Base-by-base conservation (phyloP, 1,284 basidiomycete species). In the Fomitopsis palustris region DNA sequence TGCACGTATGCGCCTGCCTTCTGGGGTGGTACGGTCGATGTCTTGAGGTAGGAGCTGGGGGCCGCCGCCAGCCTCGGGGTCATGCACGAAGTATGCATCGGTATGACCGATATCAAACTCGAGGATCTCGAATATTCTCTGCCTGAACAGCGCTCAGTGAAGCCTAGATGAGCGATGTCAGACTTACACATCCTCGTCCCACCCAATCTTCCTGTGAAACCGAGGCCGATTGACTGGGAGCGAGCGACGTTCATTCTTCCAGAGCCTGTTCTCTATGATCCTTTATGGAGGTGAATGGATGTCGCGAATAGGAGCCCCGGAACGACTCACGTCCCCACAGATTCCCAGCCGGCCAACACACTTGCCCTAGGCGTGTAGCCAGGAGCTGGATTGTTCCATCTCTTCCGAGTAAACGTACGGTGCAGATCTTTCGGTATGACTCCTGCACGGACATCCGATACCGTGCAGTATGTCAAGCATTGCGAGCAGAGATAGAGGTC, bases 401-500 rank as follows among this genome's bases (percentile, higher is more conserved):
- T 81, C 49, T 81, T 74, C 63, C 64, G 72, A n/a, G 68, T 70
- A 54, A 82, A 76, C 12, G 45, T 42, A 77, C 75, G 29, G 81
- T 77, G 45, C 82, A 80, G 73, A 58, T 80, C 80, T 42, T 74
- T 70, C 12, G 87, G 83, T 59, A 93, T 78, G 33, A 92, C 83
- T 7, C 88, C 88, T 35, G 89, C 83, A 49, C 92, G 85, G 54
- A 87, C 74, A 27, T 80, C 79, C 16, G 88, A 90, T 3, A 83
- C 86, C 47, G 90, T 76, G 61, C 86, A 84, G 68, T 88, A 89
- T 61, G 87, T 74, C 25, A 83, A 85, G 71, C 91, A 93, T 67
- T 92, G 90, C 67, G 91, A 93, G 69, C 90, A 93, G 51, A 92
- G 75, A 67, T 89, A 92, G 31, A 92, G 76, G 70, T 92, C 89